These are phyloP conservation scores for Sanghuangporus weigelae DNA, from an alignment of 1,284 basidiomycete species.

Conservation along the genomic window DNA sequence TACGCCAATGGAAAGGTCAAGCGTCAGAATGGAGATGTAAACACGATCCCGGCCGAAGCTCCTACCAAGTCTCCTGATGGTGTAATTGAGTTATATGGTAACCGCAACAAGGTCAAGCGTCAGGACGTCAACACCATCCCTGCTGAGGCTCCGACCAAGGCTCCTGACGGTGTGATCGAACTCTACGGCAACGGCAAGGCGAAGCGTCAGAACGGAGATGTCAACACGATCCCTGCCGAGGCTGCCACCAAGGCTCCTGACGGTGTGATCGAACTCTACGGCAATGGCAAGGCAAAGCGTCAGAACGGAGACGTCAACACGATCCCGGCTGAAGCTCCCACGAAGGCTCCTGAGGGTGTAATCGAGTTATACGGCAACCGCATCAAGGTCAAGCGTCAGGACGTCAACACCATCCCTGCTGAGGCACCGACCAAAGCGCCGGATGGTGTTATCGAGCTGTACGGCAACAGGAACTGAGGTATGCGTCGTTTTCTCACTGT, in stretches of 20 bases:
- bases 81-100: slow-evolving; percentile 22
- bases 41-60: slow-evolving; percentile 31
- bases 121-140: slow-evolving; percentile 20
- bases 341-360: slow-evolving; percentile 28
- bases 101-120: slow-evolving; percentile 19
- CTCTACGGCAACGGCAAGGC: slow-evolving; percentile 15
- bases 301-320: slow-evolving; percentile 22
- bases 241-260: slow-evolving; percentile 28
- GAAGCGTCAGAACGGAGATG: slow-evolving; percentile 19
- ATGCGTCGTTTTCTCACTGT: background rate
- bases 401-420: slow-evolving; percentile 23
- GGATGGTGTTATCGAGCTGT: slow-evolving; percentile 23
- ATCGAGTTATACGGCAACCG: slow-evolving; percentile 15
- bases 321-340: slow-evolving; percentile 30
- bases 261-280: slow-evolving; percentile 21
- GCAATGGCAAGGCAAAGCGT: slow-evolving; percentile 15
- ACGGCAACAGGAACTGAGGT: slow-evolving; percentile 20
- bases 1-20: slow-evolving; percentile 13
- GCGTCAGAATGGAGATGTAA: slow-evolving; percentile 25
- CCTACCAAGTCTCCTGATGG: slow-evolving; percentile 26
- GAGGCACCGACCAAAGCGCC: slow-evolving; percentile 23
- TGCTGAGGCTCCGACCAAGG: slow-evolving; percentile 22
- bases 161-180: slow-evolving; percentile 23
- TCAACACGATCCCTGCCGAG: slow-evolving; percentile 32
- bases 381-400: slow-evolving; percentile 12